Percentiles rank a stretch among this genome's conserved stretches.
These are phyloP conservation scores for Silene uniflora DNA, from an alignment of 148 eudicot species.

Conservation along the genomic window DNA sequence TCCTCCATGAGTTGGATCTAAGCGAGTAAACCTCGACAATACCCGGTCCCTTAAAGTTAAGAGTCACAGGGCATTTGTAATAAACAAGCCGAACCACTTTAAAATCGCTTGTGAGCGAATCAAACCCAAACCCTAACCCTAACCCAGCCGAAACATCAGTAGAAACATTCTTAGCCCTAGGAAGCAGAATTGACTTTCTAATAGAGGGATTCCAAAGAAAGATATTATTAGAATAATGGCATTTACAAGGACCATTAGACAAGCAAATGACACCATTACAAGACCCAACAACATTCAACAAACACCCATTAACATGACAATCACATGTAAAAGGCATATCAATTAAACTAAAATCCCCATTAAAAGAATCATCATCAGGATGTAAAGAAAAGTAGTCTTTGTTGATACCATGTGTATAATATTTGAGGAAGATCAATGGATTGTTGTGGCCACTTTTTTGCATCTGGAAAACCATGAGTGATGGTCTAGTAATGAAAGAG, in stretches of 20 bases:
- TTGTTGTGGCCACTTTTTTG: neutral
- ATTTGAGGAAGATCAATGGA: conserved; percentile 3
- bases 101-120: conserved; percentile 17
- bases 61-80: neutral
- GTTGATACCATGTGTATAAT: neutral
- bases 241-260: neutral
- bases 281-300: conserved; percentile 27
- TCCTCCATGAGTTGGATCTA: conserved; percentile 27
- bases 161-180: conserved; percentile 1
- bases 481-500: neutral
- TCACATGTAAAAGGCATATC: conserved; percentile 2
- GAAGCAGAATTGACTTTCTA: conserved; percentile 16
- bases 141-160: neutral
- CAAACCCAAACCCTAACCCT: conserved; percentile 43
- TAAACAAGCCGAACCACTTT: conserved; percentile 32
- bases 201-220: conserved; percentile 38
- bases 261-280: conserved; percentile 36
- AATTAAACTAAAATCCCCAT: neutral
- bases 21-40: conserved; percentile 30
- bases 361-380: conserved; percentile 8
- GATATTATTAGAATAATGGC: neutral
- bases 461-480: conserved; percentile 2
- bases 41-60: conserved; percentile 10
- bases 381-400: conserved; percentile 1
- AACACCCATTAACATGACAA: neutral